Conservation (phyloP, 2,329 filamentous ascomycete species). For the Phialocephala subalpina region DNA sequence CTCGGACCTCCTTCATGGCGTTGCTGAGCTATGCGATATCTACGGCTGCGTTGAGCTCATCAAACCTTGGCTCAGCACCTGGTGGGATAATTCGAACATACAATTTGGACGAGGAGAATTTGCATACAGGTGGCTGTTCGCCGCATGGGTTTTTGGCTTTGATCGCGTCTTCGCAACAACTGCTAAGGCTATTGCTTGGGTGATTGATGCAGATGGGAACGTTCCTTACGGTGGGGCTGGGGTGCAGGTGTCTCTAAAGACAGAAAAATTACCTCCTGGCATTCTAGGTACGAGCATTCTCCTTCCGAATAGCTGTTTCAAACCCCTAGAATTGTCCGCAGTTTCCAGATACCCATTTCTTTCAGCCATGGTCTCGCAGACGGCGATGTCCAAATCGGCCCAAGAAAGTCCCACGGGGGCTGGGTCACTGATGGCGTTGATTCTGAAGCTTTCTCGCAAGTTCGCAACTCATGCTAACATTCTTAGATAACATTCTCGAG, state of each 20-base stretch:
- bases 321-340: too few relatives aligned
- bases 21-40: slow-evolving; percentile 2
- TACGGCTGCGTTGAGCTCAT: slow-evolving; percentile 10
- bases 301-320: neutral
- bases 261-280: neutral
- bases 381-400: too few relatives aligned
- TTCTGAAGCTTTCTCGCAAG: too few relatives aligned
- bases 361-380: too few relatives aligned
- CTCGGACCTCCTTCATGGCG: neutral
- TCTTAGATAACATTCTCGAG: neutral
- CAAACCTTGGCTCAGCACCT: neutral
- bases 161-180: too few relatives aligned
- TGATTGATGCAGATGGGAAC: neutral
- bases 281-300: neutral
- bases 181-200: neutral
- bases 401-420: too few relatives aligned
- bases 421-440: too few relatives aligned
- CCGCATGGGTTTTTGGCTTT: neutral
- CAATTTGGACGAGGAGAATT: too few relatives aligned
- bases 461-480: too few relatives aligned
- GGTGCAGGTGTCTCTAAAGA: neutral
- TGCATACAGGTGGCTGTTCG: neutral
- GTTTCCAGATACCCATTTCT: too few relatives aligned
- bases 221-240: neutral
- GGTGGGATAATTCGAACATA: neutral